These are phyloP conservation scores for Endocalyx cinctus DNA, from an alignment of 2,329 filamentous ascomycete species.

Conservation along the genomic window DNA sequence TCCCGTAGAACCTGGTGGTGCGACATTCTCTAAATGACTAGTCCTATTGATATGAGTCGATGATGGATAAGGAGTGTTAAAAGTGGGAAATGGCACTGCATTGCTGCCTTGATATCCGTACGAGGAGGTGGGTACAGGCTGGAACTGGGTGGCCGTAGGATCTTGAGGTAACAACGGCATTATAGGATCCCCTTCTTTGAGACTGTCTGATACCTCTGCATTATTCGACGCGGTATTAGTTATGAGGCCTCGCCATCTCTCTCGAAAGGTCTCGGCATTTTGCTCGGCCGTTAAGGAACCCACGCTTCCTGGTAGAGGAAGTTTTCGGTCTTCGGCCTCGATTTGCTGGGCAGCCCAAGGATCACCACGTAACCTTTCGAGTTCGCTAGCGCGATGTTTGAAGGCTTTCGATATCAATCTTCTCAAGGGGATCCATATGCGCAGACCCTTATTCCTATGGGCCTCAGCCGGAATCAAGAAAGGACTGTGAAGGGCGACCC, in stretches of 20 bases:
- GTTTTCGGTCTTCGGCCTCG: conserved; percentile 22
- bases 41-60: no score
- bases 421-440: conserved; percentile 37
- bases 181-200: no score
- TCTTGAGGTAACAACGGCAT: no score
- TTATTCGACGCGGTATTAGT: no score
- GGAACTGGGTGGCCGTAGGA: no score
- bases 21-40: no score
- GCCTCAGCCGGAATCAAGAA: conserved; percentile 22
- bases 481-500: conserved; percentile 21
- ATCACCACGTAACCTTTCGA: conserved; percentile 28
- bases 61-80: no score
- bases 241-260: conserved; percentile 29
- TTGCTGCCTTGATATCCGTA: no score
- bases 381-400: conserved; percentile 31
- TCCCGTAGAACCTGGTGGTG: no score
- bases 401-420: conserved; percentile 34
- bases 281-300: conserved; percentile 21
- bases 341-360: conserved; percentile 18
- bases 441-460: conserved; percentile 23
- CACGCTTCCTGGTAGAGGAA: conserved; percentile 24
- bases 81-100: no score
- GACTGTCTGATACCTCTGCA: no score
- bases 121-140: no score
- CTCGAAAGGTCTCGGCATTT: conserved; percentile 20